A percentile compares a stretch with the other conserved stretches of the same genome.
Conservation (phyloP, 2,329 filamentous ascomycete genomes). For the Phialophora tarda region DNA sequence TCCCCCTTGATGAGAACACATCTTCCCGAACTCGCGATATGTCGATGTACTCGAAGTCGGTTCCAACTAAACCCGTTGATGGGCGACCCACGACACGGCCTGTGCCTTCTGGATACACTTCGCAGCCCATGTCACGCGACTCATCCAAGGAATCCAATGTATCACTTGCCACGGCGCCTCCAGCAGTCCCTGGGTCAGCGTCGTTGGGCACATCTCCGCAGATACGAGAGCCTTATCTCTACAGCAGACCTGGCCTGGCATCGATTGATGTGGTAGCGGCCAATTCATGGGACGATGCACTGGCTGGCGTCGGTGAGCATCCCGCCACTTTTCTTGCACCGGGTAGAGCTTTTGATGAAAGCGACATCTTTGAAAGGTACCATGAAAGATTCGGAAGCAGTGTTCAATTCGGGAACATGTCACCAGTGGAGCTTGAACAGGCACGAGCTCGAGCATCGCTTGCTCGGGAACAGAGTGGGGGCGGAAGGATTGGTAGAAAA, state of each 20-base stretch:
- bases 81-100: constrained; percentile 15
- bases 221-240: constrained; percentile 28
- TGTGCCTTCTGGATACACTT: constrained; percentile 40
- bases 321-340: constrained; percentile 5
- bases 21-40: constrained; percentile 19
- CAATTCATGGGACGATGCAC: constrained; percentile 19
- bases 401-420: constrained; percentile 30
- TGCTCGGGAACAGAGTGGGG: constrained; percentile 16
- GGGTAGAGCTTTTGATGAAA: background rate
- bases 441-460: constrained; percentile 24
- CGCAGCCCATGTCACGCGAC: constrained; percentile 43
- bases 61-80: constrained; percentile 16
- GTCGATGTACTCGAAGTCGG: constrained; percentile 6
- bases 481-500: constrained; percentile 2
- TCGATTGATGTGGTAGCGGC: constrained; percentile 27
- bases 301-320: background rate
- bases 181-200: constrained; percentile 24
- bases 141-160: constrained; percentile 39
- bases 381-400: constrained; percentile 19
- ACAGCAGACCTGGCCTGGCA: constrained; percentile 27
- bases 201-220: constrained; percentile 29
- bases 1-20: constrained; percentile 32
- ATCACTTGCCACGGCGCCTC: constrained; percentile 40
- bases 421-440: constrained; percentile 30
- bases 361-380: constrained; percentile 21